Percentiles rank a stretch among this genome's conserved stretches.
Conservation (phyloP, 1,284 basidiomycete genomes). For the Violaceomyces palustris region DNA sequence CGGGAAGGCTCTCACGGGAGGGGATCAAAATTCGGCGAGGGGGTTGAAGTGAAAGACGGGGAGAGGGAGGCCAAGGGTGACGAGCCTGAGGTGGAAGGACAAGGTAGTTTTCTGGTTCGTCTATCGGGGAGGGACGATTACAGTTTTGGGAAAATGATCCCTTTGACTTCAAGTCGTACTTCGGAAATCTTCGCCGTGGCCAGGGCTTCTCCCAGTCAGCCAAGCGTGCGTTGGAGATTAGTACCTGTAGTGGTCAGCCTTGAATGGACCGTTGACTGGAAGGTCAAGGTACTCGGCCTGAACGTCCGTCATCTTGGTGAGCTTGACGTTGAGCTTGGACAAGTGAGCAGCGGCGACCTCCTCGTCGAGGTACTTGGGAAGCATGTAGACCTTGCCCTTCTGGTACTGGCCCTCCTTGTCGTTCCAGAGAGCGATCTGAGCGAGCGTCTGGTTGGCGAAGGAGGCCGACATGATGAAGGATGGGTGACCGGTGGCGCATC, state of each 20-base stretch:
- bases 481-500: conserved; percentile 63
- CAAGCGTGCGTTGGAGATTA: conserved; percentile 10
- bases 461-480: conserved; percentile 98
- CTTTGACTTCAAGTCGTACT: too few species aligned
- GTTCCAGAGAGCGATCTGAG: conserved; percentile 96
- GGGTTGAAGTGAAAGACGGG: background rate
- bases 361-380: conserved; percentile 97
- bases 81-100: background rate
- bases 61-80: background rate
- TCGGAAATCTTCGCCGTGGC: too few species aligned
- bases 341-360: conserved; percentile 96
- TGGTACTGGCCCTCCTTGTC: conserved; percentile 69
- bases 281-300: conserved; percentile 93
- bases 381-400: conserved; percentile 59
- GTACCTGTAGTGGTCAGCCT: conserved; percentile 54
- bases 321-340: conserved; percentile 83
- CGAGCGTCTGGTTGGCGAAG: conserved; percentile 96
- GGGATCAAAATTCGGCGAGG: background rate
- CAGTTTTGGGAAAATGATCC: too few species aligned
- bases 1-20: too few species aligned
- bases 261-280: conserved; percentile 85
- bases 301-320: conserved; percentile 71
- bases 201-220: background rate
- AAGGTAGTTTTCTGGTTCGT: conserved; percentile 1
- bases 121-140: too few species aligned